Evolutionary conservation across 2,329 filamentous ascomycete species (phyloP).

Genomic region (Penicillium sp.): DNA sequence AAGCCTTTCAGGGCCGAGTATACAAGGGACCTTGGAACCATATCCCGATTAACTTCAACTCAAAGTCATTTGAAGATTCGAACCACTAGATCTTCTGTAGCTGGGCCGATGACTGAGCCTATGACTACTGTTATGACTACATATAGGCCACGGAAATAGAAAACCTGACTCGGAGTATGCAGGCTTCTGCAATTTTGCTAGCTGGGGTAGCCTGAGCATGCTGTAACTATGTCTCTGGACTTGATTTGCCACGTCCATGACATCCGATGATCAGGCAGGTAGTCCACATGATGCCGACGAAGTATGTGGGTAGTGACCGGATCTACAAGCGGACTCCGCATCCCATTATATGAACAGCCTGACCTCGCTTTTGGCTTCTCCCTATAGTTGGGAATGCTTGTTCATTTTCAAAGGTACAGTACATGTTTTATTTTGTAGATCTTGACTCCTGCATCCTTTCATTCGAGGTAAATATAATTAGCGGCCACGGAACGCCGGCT

Average conservation of each 20-base stretch:
- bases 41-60: no score
- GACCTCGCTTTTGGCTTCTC: background rate
- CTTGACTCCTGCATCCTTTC: background rate
- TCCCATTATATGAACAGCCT: background rate
- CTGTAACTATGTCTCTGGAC: background rate
- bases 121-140: background rate
- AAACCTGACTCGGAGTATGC: background rate
- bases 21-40: background rate
- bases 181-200: background rate
- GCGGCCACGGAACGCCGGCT: conserved; percentile 65
- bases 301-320: no score
- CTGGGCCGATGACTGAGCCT: no score
- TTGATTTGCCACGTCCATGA: background rate
- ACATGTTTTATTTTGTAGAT: no score
- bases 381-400: no score
- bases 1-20: background rate
- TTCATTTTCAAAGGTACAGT: no score
- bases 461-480: conserved; percentile 23
- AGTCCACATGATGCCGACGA: background rate
- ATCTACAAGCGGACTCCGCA: background rate
- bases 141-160: background rate
- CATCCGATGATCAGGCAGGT: background rate
- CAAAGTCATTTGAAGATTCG: background rate
- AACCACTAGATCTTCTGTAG: no score
- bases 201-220: background rate